Evolutionary conservation across 179 eudicot species (phyloP), one percentile per base, ranked within the genome.

Genomic region (Actinidia arguta): DNA sequence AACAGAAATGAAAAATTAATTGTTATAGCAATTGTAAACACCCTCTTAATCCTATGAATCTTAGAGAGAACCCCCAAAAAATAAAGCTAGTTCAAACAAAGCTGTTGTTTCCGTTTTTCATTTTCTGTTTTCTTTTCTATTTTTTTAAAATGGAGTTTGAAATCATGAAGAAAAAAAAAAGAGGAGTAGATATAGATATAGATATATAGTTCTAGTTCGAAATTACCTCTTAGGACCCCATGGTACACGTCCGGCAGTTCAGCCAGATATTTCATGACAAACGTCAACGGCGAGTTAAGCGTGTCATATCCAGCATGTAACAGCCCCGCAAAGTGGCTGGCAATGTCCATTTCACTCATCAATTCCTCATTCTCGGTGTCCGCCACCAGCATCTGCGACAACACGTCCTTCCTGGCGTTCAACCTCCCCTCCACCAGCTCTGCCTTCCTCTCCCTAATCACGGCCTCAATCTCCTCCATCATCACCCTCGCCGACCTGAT

Each of bases 201-300:
- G n/a, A n/a, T n/a, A n/a, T n/a, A n/a, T n/a, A n/a, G n/a, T n/a
- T n/a, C n/a, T n/a, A 48, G 52, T 8, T 48, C 6, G 8, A 48
- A 48, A 25, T 5, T 86, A 86, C 88, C 88, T 73, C 74, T 77
- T 25, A 47, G 64, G 8, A 86, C 87, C 36, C 56, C 74, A 0
- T 84, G 58, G 64, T 88, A 86, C 14, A 88, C 58, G n/a, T 88
- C 82, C 42, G 89, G 91, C 8, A 88, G 85, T 70, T 88, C 89
- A 36, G 86, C 89, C 44, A 88, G 91, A 58, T 67, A 86, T 86
- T 82, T 86, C 31, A 86, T 78, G 50, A 82, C 56, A 31, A 80
- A 88, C 20, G 89, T 82, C 22, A 84, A 68, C n/a, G 84, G 70
- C 78, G 83, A 81, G 68, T 79, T 80, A 46, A 81, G 78, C 39